Percentiles rank a stretch among this genome's conserved stretches.
Conservation (phyloP, 2,329 filamentous ascomycete genomes). For the Diaporthe ampelina region DNA sequence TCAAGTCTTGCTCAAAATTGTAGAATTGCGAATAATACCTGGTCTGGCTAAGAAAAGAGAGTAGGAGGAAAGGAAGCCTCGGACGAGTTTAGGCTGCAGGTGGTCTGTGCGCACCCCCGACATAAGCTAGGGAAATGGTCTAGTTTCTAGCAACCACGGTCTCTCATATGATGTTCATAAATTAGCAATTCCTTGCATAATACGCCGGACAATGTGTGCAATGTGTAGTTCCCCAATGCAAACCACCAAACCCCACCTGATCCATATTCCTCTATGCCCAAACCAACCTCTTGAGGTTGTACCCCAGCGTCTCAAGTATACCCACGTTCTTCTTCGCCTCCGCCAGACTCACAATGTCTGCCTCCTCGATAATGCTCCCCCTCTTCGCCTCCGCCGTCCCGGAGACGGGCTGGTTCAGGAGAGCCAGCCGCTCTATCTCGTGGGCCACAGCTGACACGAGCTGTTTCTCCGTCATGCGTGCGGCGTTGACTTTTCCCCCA, state of each 20-base stretch:
- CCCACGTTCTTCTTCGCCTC: conserved; percentile 92
- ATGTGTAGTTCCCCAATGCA: neutral
- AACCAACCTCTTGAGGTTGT: conserved; percentile 93
- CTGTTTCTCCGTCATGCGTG: conserved; percentile 66
- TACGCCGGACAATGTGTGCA: neutral
- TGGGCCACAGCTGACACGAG: conserved; percentile 76
- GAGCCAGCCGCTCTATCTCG: conserved; percentile 80
- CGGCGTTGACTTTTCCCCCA: conserved; percentile 52
- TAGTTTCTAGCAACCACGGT: neutral
- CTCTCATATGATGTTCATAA: neutral
- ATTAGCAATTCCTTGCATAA: neutral
- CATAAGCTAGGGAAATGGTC: neutral
- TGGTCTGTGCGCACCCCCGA: neutral
- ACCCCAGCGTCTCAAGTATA: conserved; percentile 86
- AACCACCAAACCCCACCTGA: neutral
- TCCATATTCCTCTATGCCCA: conserved; percentile 68
- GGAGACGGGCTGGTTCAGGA: conserved; percentile 60
- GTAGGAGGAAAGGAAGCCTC: neutral
- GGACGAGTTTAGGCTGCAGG: no score
- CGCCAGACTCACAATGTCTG: conserved; percentile 84
- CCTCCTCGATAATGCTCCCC: conserved; percentile 65
- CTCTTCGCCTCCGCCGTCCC: conserved; percentile 56
- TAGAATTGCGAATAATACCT: no score
- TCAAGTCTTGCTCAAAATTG: no score
- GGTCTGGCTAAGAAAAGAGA: no score